These are phyloP conservation scores for Chlorella ohadii DNA, from an alignment of 139 green algal genomes.

Conservation along the genomic window DNA sequence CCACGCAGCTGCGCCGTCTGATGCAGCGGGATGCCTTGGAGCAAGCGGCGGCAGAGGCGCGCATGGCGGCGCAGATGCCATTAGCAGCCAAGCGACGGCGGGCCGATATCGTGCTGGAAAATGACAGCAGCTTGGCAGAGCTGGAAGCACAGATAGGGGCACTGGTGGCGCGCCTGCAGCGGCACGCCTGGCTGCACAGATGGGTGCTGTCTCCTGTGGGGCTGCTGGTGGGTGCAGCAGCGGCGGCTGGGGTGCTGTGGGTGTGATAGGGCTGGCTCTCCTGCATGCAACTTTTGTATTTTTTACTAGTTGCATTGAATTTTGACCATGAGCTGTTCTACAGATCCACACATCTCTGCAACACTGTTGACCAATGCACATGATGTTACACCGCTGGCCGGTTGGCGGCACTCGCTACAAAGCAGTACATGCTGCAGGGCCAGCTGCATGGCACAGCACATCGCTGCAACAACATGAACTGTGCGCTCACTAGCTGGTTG, in stretches of 20 bases:
- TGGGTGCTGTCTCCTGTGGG: constrained; percentile 34
- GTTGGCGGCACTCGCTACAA: too few relatives aligned
- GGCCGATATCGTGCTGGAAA: constrained; percentile 69
- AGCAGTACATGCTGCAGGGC: too few relatives aligned
- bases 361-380: too few relatives aligned
- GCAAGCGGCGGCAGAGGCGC: constrained; percentile 47
- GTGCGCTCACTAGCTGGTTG: too few relatives aligned
- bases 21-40: constrained; percentile 60
- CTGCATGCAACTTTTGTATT: too few relatives aligned
- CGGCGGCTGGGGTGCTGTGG: background rate
- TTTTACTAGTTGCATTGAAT: too few relatives aligned
- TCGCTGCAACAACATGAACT: too few relatives aligned
- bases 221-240: constrained; percentile 12
- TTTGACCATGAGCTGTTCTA: too few relatives aligned
- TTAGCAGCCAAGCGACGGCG: constrained; percentile 59
- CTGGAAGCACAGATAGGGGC: constrained; percentile 28
- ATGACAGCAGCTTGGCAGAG: constrained; percentile 53
- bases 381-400: too few relatives aligned
- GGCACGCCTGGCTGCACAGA: constrained; percentile 25
- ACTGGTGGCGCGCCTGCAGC: background rate
- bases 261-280: too few relatives aligned
- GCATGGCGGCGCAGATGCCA: constrained; percentile 76
- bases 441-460: too few relatives aligned
- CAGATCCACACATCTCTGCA: too few relatives aligned
- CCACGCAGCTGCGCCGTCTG: constrained; percentile 66